Base-by-base conservation (phyloP, 164 flowering plant genomes). In the Umbellularia californica region DNA sequence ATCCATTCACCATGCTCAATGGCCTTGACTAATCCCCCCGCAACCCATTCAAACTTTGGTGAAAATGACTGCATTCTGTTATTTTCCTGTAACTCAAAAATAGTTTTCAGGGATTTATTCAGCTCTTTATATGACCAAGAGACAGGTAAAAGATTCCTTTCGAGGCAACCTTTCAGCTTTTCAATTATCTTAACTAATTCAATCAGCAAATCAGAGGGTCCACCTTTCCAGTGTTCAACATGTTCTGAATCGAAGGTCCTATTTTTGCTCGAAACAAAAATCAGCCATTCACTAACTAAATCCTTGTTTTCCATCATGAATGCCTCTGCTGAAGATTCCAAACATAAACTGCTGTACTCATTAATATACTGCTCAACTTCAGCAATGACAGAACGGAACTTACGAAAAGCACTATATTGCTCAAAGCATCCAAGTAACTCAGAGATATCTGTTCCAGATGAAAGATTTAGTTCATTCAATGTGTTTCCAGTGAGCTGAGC, bases 371-470 rank as follows among this genome's bases (percentile, higher is more conserved):
- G 33, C 73, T 88, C 90, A 73, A 94, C 84, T 81, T 85, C 82
- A 74, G 87, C 76, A 78, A 89, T 81, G 73, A 85, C 87, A 41
- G 70, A 65, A 5, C 82, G 86, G 68, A 84, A 87, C 75, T 82
- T 86, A 28, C 97, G 92, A 62, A 84, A 81, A 25, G 92, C 87
- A 79, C 90, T 84, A 73, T 89, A 89, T 73, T 96, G 98, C 86
- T 96, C 99, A 81, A 96, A 96, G 78, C 90, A 91, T 72, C 99
- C 99, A 80, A 96, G 90, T 77, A 96, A 75, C 60, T 96, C 99
- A 75, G 98, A 92, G 69, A 91, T 94, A 79, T 96, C 99, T 52
- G 97, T 89, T 11, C 93, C 88, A 66, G 97, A 81, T 2, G 99
- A 96, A 75, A 96, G 97, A 84, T 87, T 92, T 60, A 92, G 73